Base-by-base conservation (phyloP, 2,329 filamentous ascomycete species). In the Pseudophaeomoniella oleicola region DNA sequence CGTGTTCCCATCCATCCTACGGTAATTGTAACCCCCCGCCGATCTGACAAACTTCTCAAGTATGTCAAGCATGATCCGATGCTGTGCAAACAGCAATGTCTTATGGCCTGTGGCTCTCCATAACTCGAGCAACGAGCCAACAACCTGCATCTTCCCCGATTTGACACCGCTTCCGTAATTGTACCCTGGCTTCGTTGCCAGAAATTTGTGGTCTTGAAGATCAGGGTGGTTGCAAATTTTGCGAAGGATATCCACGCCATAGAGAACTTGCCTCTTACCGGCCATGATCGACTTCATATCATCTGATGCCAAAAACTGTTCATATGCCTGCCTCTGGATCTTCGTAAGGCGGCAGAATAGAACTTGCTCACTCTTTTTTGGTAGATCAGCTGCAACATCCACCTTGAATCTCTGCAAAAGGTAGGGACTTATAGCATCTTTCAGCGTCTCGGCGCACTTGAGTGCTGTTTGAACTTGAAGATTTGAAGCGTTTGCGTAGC, bases 161-260 rank as follows among this genome's bases (percentile, higher is more conserved):
- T 87, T 81, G 34, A 69, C 71, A 0, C 77, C 71, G 42, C 69
- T 75, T 3, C 90, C 90, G 63, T 87, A 96, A 35, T 76, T 69
- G 46, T 88, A 87, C 9, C 71, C 75, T 1, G 67, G 52, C 46
- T 80, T 78, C 37, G 63, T 60, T 0, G 69, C 67, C 14, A 71
- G 46, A 1, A 64, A 60, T 47, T 71, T 72, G 47, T 77, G 82
- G 47, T 90, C 77, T 2, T 81, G 63, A 2, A 98, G 66, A 59
- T 98, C 90, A 0, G 92, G 90, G 50, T 98, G 92, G 44, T 98
- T 98, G 64, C 88, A 96, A 37, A 98, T 88, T 58, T 98, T 98
- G 36, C 90, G 78, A 29, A 98, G 64, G 16, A 87, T 81, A 48
- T 94, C 87, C 43, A 98, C 85, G 5, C 88, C 90, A 48, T 80